Percentiles rank a stretch among this genome's conserved stretches.
Conservation (phyloP, 208 protist species). For the Leishmania amazonensis region DNA sequence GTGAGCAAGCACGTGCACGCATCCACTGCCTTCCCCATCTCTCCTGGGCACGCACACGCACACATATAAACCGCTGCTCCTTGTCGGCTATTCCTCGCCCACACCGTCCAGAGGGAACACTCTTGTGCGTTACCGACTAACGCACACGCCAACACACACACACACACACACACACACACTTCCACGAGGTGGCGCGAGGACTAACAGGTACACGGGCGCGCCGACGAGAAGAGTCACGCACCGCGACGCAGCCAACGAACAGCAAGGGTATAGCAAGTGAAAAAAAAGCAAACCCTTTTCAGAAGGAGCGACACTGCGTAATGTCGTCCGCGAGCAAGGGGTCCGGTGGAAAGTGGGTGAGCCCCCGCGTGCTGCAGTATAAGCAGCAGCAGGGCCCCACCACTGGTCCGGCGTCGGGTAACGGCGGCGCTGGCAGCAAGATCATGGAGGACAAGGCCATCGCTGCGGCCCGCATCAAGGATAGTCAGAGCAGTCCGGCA, state of each 20-base stretch:
- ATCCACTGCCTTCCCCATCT: background rate
- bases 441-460: slow-evolving; percentile 63
- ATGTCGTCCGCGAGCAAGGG: slow-evolving; percentile 17
- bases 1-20: background rate
- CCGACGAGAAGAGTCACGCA: background rate
- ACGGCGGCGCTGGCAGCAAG: slow-evolving; percentile 31
- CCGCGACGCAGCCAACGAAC: background rate
- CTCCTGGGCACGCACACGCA: background rate
- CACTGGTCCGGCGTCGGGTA: slow-evolving; percentile 19
- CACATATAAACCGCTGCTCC: background rate
- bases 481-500: slow-evolving; percentile 24
- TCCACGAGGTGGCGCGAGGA: background rate
- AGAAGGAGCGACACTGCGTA: background rate
- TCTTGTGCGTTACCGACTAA: background rate
- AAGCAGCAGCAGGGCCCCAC: slow-evolving; percentile 39
- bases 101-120: background rate
- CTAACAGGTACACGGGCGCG: background rate
- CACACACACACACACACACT: background rate
- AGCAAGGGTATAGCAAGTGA: background rate
- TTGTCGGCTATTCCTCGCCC: background rate
- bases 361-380: slow-evolving; percentile 35
- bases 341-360: slow-evolving; percentile 34
- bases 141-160: background rate
- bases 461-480: slow-evolving; percentile 43
- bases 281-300: background rate